Evolutionary conservation across 805 yeast genomes (phyloP), one percentile per base, ranked within the genome.

Genomic region (Monosporozyma aerobia): DNA sequence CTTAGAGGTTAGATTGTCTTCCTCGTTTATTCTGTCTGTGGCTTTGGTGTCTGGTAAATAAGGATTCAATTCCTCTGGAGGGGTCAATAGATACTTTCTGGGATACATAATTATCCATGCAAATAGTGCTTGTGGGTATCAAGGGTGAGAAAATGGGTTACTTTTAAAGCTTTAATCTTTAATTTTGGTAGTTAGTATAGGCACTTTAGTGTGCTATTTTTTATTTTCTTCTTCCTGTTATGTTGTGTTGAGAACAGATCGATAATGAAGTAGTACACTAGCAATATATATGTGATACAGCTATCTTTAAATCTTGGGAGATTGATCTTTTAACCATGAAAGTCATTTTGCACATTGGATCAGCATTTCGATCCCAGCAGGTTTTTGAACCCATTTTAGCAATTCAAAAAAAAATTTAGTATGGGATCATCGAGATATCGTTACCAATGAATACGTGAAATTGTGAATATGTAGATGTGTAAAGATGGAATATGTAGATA

Each of bases 31-130:
- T 19, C 32, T n/a, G 13, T 43, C 47, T 8, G 35, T 3, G n/a
- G 45, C 50, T 19, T 30, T 29, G 11, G 13, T 22, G 35, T 13
- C 14, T 19, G 56, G 47, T 2, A 60, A 55, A 51, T 61, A 60
- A 8, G 70, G 68, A 54, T 67, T 64, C 32, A 67, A 47, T 16
- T 65, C 69, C 51, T 67, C 71, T 29, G 71, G 71, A 11, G 71
- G 69, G 8, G 57, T 56, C 35, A 67, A 50, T 19, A 63, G 49
- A 53, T 66, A 67, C 54, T 66, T 65, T 47, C 61, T 51, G 9
- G 63, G 61, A 4, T 53, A 43, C 63, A 59, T 57, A 4, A 2
- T 19, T 39, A 2, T 7, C 19, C 14, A n/a, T 39, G 10, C 2
- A 16, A 19, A 3, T 39, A 7, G 11, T 39, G 43, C 13, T 7